Evolutionary conservation across 192 early-diverging fungal species (phyloP), one percentile per base, ranked within the genome.

Genomic region (Umbelopsis vinacea): DNA sequence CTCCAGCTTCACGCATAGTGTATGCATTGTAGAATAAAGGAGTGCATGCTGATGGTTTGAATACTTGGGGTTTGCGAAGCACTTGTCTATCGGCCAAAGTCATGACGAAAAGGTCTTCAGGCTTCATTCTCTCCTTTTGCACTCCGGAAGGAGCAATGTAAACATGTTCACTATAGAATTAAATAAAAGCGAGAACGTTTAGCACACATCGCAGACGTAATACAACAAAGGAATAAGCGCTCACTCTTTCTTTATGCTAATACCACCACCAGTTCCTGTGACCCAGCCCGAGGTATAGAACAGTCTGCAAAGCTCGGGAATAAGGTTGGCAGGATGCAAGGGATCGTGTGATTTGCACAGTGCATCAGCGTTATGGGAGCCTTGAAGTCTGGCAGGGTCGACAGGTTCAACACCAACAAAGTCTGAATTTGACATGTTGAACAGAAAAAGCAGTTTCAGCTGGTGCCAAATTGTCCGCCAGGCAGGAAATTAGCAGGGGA

Each of bases 21-120:
- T 94, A 97, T 14, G 95, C 91, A 77, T 96, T 96, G 75, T 92
- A 95, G 78, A 98, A 98, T 26, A 98, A 84, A 6, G 97, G 97
- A 7, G 95, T 96, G 79, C 97, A 98, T 29, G 95, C 95, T 1
- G 94, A 95, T 26, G 92, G 94, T 74, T 93, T 97, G 38, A 89
- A 74, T 1, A 83, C 79, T 14, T 85, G 72, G 21, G 96, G 97
- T 22, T 92, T 78, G 15, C 92, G 88, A 46, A 99, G 67, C 2
- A 92, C 70, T 6, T 81, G 22, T 8, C 85, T 84, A 8, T 87
- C 83, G 23, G 79, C 67, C 3, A 91, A 84, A 12, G 84, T 77
- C 22, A 99, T 81, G 15, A 99, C 92, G 71, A 95, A 99, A 3
- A 99, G 84, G 72, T 99, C 93, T 8, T 83, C 55, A 2, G 97